A percentile compares a stretch with the other conserved stretches of the same genome.
phyloP scores from a whole-genome alignment of 176 grass and related monocot genomes.

The Poa annua region DNA sequence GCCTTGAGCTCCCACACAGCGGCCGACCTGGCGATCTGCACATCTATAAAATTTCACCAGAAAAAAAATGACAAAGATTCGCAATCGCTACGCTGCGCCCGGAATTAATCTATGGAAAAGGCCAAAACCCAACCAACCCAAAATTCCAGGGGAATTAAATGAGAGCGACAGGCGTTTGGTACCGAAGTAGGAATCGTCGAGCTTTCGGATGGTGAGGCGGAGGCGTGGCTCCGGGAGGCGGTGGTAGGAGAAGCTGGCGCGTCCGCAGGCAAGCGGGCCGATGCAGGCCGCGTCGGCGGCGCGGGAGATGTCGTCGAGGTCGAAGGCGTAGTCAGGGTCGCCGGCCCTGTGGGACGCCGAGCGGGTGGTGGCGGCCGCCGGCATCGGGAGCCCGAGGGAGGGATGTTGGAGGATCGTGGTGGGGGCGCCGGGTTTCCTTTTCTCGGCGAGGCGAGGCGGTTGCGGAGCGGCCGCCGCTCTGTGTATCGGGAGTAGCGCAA shows the following conservation, averaged over 20 bases:
- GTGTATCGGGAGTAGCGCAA: conserved; percentile 23
- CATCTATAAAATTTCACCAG: conserved; percentile 42
- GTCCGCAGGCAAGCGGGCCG: conserved; percentile 42
- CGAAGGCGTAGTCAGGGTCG: conserved; percentile 9
- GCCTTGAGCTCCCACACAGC: conserved; percentile 71
- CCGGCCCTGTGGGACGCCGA: not conserved
- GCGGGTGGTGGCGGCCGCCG: conserved; percentile 13
- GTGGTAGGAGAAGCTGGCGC: conserved; percentile 69
- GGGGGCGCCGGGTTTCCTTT: not conserved
- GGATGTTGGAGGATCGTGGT: not conserved
- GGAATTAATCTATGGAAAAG: not conserved
- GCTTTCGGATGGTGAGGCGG: conserved; percentile 76
- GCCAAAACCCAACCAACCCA: not conserved
- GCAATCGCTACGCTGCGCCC: not conserved
- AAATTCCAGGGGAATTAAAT: not conserved
- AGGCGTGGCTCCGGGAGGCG: conserved; percentile 64
- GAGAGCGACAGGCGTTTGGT: not conserved
- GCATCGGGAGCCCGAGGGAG: conserved; percentile 36
- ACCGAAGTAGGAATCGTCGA: conserved; percentile 89
- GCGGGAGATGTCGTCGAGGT: conserved; percentile 28
- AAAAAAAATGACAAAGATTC: not conserved
- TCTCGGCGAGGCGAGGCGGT: not conserved
- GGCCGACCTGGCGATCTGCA: conserved; percentile 54
- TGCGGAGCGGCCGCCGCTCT: conserved; percentile 5
- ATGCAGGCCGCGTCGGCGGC: conserved; percentile 45